Conservation (phyloP, 2,329 filamentous ascomycete genomes). For the Neoascochyta sp. region DNA sequence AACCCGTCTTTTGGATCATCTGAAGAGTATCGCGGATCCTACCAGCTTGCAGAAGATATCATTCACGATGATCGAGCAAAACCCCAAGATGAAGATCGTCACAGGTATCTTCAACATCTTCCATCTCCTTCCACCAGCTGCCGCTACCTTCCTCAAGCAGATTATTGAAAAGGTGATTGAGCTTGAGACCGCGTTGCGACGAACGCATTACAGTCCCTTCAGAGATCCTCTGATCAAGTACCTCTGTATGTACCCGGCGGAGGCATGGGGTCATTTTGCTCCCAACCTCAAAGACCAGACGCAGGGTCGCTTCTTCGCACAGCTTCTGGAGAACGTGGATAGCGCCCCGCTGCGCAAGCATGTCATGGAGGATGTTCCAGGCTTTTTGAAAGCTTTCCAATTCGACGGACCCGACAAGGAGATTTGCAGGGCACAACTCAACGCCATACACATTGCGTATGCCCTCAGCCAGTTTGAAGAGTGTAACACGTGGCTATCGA, state of each 20-base stretch:
- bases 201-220: slow-evolving; percentile 90
- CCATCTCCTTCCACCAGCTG: slow-evolving; percentile 86
- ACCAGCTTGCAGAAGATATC: slow-evolving; percentile 80
- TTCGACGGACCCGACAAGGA: slow-evolving; percentile 61
- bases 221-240: slow-evolving; percentile 86
- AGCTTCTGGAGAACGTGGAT: slow-evolving; percentile 72
- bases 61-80: slow-evolving; percentile 91
- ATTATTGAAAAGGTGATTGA: slow-evolving; percentile 88
- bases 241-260: slow-evolving; percentile 85
- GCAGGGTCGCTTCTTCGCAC: slow-evolving; percentile 87
- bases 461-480: slow-evolving; percentile 67
- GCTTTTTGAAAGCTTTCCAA: slow-evolving; percentile 64
- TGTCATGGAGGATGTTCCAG: slow-evolving; percentile 68
- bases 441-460: slow-evolving; percentile 80
- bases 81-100: slow-evolving; percentile 88
- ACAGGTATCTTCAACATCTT: slow-evolving; percentile 96
- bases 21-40: slow-evolving; percentile 83
- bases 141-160: slow-evolving; percentile 84
- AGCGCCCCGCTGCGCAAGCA: slow-evolving; percentile 72
- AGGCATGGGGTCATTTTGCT: slow-evolving; percentile 79
- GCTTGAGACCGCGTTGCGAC: slow-evolving; percentile 76
- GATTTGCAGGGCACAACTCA: slow-evolving; percentile 75
- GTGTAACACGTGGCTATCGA: slow-evolving; percentile 63
- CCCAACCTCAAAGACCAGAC: slow-evolving; percentile 76
- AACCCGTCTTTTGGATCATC: slow-evolving; percentile 84